Base-by-base conservation (phyloP, 2,329 filamentous ascomycete genomes). In the Scleromitrula shiraiana region DNA sequence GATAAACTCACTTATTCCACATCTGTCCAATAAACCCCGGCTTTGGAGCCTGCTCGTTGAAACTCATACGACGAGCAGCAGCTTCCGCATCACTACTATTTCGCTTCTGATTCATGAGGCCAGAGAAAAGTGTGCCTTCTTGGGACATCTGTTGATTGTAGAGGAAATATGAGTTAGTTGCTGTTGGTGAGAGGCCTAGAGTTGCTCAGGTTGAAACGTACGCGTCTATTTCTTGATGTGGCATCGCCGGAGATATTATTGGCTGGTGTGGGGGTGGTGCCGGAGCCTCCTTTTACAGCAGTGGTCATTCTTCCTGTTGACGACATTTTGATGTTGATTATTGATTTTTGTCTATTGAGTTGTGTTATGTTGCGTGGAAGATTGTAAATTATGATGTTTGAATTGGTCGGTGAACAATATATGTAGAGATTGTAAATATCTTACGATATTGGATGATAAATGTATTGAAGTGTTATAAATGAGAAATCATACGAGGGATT, bases 21-120 rank as follows among this genome's bases (percentile, higher is more conserved):
- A 63, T 56, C 50, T 58, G 56, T 0, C 61, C 62, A 35, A 64
- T 40, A 40, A 69, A 60, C 0, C 68, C 68, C 0, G 60, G 57
- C 23, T 62, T 55, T 7, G 64, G 59, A 44, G 61, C 58, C 62
- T 72, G 68, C n/a, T 74, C 71, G 42, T 63, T 64, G 60, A 68
- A 74, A 51, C 67, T 71, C 19, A 64, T 58, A 27, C 68, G 59
- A 38, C 71, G 61, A 2, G 61, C 63, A 6, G 59, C 54, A 33
- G 66, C 57, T 2, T 56, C 53, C 0, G 64, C 60, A 54, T 72
- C 69, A 8, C 46, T 49, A 1, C 60, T 64, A 32, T 66, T 66
- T 9, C 71, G 65, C 53, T 74, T 74, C 59, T 71, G 69, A 23
- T 61, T 64, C 5, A 65, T 64, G 51, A 74, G 60, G 24, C 66